phyloP scores from a whole-genome alignment of 2,329 filamentous ascomycete species.

The Aspergillus melleus region DNA sequence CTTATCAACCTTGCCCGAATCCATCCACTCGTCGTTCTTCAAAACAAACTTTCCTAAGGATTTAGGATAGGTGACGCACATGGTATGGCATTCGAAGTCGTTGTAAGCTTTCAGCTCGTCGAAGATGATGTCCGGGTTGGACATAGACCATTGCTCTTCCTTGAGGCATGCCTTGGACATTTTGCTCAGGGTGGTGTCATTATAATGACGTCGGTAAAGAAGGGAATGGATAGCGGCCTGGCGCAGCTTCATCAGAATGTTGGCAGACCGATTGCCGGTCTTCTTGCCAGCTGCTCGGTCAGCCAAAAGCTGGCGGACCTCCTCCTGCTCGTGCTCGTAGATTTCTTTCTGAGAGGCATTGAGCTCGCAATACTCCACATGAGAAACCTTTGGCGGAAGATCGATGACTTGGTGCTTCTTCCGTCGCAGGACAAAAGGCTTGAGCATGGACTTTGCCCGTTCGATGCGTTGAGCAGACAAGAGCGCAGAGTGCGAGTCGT shows the following conservation, averaged over 20 bases:
- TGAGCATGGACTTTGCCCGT: conserved; percentile 85
- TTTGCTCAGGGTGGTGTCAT: conserved; percentile 69
- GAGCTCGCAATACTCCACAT: conserved; percentile 79
- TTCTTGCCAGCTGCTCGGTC: conserved; percentile 59
- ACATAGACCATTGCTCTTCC: conserved; percentile 57
- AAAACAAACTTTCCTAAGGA: conserved; percentile 58
- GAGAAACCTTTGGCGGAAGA: conserved; percentile 75
- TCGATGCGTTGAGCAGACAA: conserved; percentile 84
- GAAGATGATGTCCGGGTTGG: conserved; percentile 53
- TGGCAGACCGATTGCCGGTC: conserved; percentile 55
- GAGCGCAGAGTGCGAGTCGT: conserved; percentile 72
- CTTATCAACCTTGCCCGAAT: conserved; percentile 81
- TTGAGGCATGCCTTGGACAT: conserved; percentile 77
- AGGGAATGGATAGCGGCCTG: conserved; percentile 91
- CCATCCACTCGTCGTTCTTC: conserved; percentile 64
- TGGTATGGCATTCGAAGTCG: conserved; percentile 62
- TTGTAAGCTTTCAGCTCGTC: conserved; percentile 57
- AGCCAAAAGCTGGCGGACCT: conserved; percentile 60
- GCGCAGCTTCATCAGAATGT: conserved; percentile 84
- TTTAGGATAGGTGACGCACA: conserved; percentile 55
- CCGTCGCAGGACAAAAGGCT: conserved; percentile 89
- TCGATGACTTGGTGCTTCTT: conserved; percentile 93
- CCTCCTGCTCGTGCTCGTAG: conserved; percentile 69
- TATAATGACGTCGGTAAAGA: conserved; percentile 79
- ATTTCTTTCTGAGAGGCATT: conserved; percentile 69